phyloP scores from a whole-genome alignment of 257 asterid genomes.

The Paraleonurus japonicus region DNA sequence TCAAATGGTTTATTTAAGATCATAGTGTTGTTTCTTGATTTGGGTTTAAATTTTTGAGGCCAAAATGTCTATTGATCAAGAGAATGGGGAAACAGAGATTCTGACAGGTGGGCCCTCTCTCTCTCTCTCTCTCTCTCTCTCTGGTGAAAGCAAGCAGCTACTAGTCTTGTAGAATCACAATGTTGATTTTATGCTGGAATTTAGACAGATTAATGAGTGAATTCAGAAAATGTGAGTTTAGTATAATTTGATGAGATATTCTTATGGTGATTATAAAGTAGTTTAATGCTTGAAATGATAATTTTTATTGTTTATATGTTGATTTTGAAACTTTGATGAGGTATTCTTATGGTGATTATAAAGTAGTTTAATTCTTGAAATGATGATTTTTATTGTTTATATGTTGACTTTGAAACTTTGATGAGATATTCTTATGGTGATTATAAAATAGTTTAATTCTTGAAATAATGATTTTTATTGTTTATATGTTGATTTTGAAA shows the following conservation, averaged over 20 bases:
- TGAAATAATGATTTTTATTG: neutral
- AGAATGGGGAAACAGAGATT: slow-evolving; percentile 23
- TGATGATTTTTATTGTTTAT: too few relatives aligned
- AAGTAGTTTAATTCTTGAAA: too few relatives aligned
- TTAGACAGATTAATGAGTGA: slow-evolving; percentile 6
- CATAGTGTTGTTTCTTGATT: slow-evolving; percentile 19
- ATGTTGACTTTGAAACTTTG: too few relatives aligned
- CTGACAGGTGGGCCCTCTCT: slow-evolving; percentile 19
- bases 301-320: neutral
- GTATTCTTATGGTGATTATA: too few relatives aligned
- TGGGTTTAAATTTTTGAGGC: slow-evolving; percentile 23
- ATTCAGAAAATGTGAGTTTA: slow-evolving; percentile 9
- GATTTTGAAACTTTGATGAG: too few relatives aligned
- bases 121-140: neutral
- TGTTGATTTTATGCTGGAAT: neutral
- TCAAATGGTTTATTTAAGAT: slow-evolving; percentile 26
- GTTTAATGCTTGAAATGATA: neutral
- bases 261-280: neutral
- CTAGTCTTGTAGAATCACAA: neutral
- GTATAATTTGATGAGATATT: neutral
- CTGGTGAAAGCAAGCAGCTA: neutral
- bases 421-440: slow-evolving; percentile 2
- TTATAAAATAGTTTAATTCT: neutral
- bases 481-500: neutral
- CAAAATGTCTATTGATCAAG: slow-evolving; percentile 38